Base-by-base conservation (phyloP, 2,329 filamentous ascomycete genomes). In the Epichloe gansuensis region DNA sequence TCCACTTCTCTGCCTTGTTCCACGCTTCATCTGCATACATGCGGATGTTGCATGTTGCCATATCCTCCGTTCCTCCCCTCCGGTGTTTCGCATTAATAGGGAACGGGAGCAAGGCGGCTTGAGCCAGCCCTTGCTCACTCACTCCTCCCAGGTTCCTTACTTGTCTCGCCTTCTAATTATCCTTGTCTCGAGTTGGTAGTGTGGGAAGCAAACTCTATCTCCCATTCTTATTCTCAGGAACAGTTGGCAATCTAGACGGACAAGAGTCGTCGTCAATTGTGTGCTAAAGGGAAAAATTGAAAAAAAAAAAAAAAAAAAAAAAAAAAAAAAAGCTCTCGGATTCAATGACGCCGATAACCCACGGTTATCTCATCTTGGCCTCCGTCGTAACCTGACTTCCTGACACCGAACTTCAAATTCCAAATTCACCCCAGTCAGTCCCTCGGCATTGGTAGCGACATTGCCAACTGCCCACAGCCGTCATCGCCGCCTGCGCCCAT, bases 261-360 rank as follows among this genome's bases (percentile, higher is more conserved):
- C 15, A 35, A 7, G 27, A n/a, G 35, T 50, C 40, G n/a, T 25
- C n/a, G 41, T 47, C 13, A n/a, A 17, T 25, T 21, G 23, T 23
- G 13, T 17, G 6, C 43, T 38, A 39, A 45, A 36, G 31, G 8
- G 17, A 15, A 31, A 51, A 34, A 42, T 21, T 15, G 23, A 51
- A 25, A 42, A 21, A 39, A 43, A 49, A 25, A 31, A 51, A 25
- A 42, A 21, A 39, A 43, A 49, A 25, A 15, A 40, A 27, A 15
- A 31, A 51, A 34, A 42, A 21, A 43, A 43, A 49, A 25, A 21
- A 44, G 49, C 40, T 41, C 39, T 41, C 49, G 49, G 48, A 41
- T 52, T 58, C 69, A 74, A 78, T 80, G 76, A 78, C 74, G 70
- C 70, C 68, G 71, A 77, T 75, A 76, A 76, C 71, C 68, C 68